These are phyloP conservation scores for Sarocladiaceae sp. DNA, from an alignment of 2,329 filamentous ascomycete species.

Conservation along the genomic window DNA sequence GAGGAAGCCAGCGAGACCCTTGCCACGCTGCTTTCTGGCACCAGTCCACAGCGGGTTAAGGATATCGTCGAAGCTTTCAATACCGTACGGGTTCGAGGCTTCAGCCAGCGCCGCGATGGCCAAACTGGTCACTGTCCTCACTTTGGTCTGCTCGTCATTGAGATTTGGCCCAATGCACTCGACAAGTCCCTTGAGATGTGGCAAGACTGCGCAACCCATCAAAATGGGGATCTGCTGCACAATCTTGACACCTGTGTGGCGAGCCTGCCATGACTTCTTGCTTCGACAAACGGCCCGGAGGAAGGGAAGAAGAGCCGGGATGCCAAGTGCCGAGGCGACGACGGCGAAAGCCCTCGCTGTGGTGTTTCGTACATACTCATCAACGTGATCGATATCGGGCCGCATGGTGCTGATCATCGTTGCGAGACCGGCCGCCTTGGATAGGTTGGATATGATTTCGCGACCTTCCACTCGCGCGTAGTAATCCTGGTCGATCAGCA, in stretches of 20 bases:
- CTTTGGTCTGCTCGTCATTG: slow-evolving; percentile 96
- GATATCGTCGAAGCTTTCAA: slow-evolving; percentile 97
- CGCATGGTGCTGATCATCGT: slow-evolving; percentile 99
- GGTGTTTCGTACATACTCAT: slow-evolving; percentile 97
- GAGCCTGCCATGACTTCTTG: slow-evolving; percentile 98
- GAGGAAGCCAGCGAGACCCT: slow-evolving; percentile 89
- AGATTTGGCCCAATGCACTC: slow-evolving; percentile 95
- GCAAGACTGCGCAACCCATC: slow-evolving; percentile 95
- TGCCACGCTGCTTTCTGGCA: slow-evolving; percentile 90
- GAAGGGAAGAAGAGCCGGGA: slow-evolving; percentile 91
- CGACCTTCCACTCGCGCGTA: slow-evolving; percentile 97
- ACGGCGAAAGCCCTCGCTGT: slow-evolving; percentile 96
- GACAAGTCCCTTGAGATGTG: slow-evolving; percentile 90
- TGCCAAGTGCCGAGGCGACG: slow-evolving; percentile 91
- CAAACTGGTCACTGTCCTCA: slow-evolving; percentile 89
- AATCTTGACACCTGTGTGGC: slow-evolving; percentile 98
- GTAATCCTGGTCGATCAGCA: slow-evolving; percentile 98
- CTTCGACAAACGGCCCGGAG: slow-evolving; percentile 91
- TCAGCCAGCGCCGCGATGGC: slow-evolving; percentile 93
- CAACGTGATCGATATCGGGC: slow-evolving; percentile 95
- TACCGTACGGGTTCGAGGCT: slow-evolving; percentile 96
- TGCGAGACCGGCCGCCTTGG: slow-evolving; percentile 91
- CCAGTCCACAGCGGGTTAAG: slow-evolving; percentile 96
- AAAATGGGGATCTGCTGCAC: slow-evolving; percentile 97
- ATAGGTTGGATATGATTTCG: slow-evolving; percentile 97